These are phyloP conservation scores for Solanum tarijense DNA, from an alignment of 257 asterid species.

Conservation along the genomic window DNA sequence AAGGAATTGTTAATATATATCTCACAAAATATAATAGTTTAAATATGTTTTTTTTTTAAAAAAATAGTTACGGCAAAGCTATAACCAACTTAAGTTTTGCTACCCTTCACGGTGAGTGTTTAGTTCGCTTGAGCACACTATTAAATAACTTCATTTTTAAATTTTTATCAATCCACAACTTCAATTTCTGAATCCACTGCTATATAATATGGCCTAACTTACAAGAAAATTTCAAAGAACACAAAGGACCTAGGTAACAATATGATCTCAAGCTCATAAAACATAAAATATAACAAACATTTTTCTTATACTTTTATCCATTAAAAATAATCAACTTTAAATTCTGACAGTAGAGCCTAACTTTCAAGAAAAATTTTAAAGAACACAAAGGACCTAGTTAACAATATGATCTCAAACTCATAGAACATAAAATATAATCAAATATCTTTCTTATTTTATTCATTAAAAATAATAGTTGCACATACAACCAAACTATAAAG, in stretches of 20 bases:
- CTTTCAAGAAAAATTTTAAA: background rate
- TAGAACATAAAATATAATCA: background rate
- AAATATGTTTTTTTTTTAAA: too few relatives aligned
- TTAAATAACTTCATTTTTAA: too few relatives aligned
- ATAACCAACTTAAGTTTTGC: too few relatives aligned
- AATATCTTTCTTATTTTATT: background rate
- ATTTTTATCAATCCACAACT: too few relatives aligned
- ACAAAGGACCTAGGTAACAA: too few relatives aligned
- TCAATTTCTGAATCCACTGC: background rate
- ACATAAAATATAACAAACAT: background rate
- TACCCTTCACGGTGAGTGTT: too few relatives aligned
- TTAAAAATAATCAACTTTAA: background rate
- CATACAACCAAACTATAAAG: background rate
- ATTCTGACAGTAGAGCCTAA: background rate
- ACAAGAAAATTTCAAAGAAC: too few relatives aligned
- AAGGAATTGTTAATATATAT: too few relatives aligned
- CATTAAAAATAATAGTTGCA: background rate
- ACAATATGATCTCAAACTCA: background rate
- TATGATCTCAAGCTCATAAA: background rate
- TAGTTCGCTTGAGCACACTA: background rate
- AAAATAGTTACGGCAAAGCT: too few relatives aligned
- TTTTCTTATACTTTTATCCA: background rate
- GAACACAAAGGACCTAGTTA: too few relatives aligned
- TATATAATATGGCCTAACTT: too few relatives aligned
- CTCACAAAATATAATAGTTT: background rate